Base-by-base conservation (phyloP, 225 moss, liverwort and hornwort species). In the Bryoerythrophyllum caledonicum region DNA sequence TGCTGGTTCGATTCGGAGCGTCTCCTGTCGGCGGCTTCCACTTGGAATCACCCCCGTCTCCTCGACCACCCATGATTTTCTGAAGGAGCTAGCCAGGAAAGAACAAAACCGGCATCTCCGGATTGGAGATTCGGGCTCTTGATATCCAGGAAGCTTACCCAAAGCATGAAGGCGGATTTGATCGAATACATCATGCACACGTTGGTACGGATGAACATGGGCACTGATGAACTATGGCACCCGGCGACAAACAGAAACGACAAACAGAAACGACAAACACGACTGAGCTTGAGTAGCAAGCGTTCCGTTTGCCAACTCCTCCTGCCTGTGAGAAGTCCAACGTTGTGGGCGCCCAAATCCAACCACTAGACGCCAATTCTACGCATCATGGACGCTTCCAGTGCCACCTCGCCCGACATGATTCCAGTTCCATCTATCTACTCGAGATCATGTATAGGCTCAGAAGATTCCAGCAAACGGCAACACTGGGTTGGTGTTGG, bases 41-140 rank as follows among this genome's bases (percentile, higher is more conserved):
- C 70, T 40, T 56, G 8, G 38, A 70, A 40, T 7, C 56, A 40
- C 70, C 56, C 4, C 70, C 70, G 24, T 70, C 70, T 14, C 70
- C 70, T 7, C 16, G 34, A 38, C 8, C 24, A 70, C 40, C 24
- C 70, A 56, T 21, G 19, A 37, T 35, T 62, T 37, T n/a, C 20
- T 20, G 4, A 7, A 60, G 30, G 17, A 30, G 16, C 49, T 49
- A 30, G 6, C 7, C 15, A 11, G 16, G 4, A 5, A 23, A 55
- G 23, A 23, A 15, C 15, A 61, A 19, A 21, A 17, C 30, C 32
- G 20, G 60, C 61, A 32, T 35, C n/a, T 62, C 20, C n/a, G n/a
- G 61, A 61, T 61, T 30, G 7, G 58, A 14, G 26, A 27, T 26
- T 58, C 2, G 4, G 6, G 19, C 16, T 6, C 48, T 19, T 48